Base-by-base conservation (phyloP, 768 basidiomycete species). In the Amyloporia xantha region DNA sequence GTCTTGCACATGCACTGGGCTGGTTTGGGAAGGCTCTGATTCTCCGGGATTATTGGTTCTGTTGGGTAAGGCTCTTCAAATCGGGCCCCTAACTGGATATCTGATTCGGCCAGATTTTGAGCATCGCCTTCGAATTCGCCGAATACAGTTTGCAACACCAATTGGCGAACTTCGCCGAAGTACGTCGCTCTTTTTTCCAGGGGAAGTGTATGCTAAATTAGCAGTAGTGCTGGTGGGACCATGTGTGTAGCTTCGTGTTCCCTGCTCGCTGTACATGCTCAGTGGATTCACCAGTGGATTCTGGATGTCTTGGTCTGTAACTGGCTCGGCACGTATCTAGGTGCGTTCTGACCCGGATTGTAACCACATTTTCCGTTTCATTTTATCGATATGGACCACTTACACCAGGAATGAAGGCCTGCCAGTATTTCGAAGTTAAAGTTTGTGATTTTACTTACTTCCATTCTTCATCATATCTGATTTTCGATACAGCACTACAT, bases 21-120 rank as follows among this genome's bases (percentile, higher is more conserved):
- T 93, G 90, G 90, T 92, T 90, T 62, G 89, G 90, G 37, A 93
- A 93, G 65, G 90, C 91, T 3, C 77, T 92, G 75, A 84, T 93
- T 56, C 66, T 93, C 60, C 79, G 91, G 20, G 91, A 93, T 60
- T 92, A 93, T 60, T 92, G 90, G 90, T 92, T 91, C 61, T 92
- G 91, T 60, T 92, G 91, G 89, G 89, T 90, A 59, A 50, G 71
- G n/a, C 66, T 36, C 10, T 28, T 11, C 21, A 2, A 35, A 44
- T 27, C 38, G 5, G 43, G 21, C 33, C 39, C n/a, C 19, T n/a
- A 4, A 11, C 21, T 20, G 9, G 27, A 30, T 50, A 35, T 33
- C 44, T 48, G 39, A 36, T 12, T 27, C 48, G 28, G 23, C 33
- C 58, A 91, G 89, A 91, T 91, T 57, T 67, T 92, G 51, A 90